These are phyloP conservation scores for Aethionema arabicum DNA, from an alignment of 345 rosid genomes.

Conservation along the genomic window DNA sequence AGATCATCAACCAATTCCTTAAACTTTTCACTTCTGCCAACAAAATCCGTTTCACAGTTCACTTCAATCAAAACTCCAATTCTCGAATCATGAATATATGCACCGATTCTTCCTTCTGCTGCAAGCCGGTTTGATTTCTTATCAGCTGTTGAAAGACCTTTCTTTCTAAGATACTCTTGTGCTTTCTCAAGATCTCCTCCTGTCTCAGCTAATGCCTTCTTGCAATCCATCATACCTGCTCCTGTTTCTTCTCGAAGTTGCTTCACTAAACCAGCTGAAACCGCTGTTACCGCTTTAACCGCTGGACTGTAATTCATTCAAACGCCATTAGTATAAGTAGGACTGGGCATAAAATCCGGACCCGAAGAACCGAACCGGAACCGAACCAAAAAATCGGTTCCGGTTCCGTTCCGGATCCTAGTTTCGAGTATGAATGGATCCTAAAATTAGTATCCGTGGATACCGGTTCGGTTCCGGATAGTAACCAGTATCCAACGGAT, in stretches of 20 bases:
- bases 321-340: too few species aligned
- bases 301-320: conserved; percentile 47
- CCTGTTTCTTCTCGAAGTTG: conserved; percentile 94
- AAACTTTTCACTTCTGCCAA: conserved; percentile 86
- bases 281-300: conserved; percentile 39
- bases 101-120: conserved; percentile 92
- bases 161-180: conserved; percentile 91
- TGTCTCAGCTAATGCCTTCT: conserved; percentile 86
- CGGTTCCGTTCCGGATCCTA: too few species aligned
- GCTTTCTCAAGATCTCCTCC: conserved; percentile 93
- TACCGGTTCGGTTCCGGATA: too few species aligned
- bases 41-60: conserved; percentile 93
- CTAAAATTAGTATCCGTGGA: too few species aligned
- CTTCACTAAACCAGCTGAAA: conserved; percentile 86
- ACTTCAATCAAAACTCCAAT: conserved; percentile 92
- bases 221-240: conserved; percentile 99
- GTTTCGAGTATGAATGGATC: too few species aligned
- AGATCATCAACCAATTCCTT: conserved; percentile 87
- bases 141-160: conserved; percentile 89
- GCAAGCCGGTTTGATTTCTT: conserved; percentile 93
- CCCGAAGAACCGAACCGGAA: too few species aligned
- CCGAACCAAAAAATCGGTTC: too few species aligned
- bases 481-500: too few species aligned
- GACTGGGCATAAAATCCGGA: too few species aligned
- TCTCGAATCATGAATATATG: conserved; percentile 87